Evolutionary conservation across 2,329 filamentous ascomycete genomes (phyloP), one percentile per base, ranked within the genome.

Genomic region (Aureobasidium sp.): DNA sequence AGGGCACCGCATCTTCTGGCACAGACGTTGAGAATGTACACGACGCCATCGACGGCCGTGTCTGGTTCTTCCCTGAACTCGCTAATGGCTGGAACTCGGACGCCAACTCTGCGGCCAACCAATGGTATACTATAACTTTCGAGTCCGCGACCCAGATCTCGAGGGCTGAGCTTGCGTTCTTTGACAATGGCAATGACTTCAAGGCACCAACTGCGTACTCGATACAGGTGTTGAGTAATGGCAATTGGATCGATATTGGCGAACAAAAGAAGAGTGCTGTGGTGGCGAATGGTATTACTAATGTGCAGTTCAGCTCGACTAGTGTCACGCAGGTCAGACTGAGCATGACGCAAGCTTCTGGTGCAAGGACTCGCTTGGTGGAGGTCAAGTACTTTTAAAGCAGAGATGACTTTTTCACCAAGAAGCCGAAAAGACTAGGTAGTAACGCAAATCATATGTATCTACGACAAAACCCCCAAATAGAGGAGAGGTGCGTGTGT

Each of bases 91-190:
- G 74, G 72, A 68, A 72, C 57, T 72, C 71, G 1, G 68, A 74
- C 1, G 59, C 66, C 4, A 70, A 69, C 0, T 67, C 67, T 20
- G 71, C 69, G 6, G 66, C 68, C 0, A 65, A 71, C 14, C 61
- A 76, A 15, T 76, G 74, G 74, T 76, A 70, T 61, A 64, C 70
- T 11, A 72, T 77, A 42, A 71, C 75, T 52, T 76, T 77, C 62
- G 74, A 72, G 3, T 59, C 63, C 1, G 41, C 63, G 0, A 74
- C 70, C 1, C 60, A 64, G 6, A 66, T 69, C 5, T 69, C 65
- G 29, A 68, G 71, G 45, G 70, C 72, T n/a, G 74, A 76, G 60
- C 64, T 77, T 53, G 73, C 74, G 0, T 76, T 76, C 49, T 76
- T 74, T 42, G 68, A 65, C 8, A 67, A 75, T 37, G 65, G 65